phyloP scores from a whole-genome alignment of 768 basidiomycete genomes.

The Sistotremastrum suecicum region DNA sequence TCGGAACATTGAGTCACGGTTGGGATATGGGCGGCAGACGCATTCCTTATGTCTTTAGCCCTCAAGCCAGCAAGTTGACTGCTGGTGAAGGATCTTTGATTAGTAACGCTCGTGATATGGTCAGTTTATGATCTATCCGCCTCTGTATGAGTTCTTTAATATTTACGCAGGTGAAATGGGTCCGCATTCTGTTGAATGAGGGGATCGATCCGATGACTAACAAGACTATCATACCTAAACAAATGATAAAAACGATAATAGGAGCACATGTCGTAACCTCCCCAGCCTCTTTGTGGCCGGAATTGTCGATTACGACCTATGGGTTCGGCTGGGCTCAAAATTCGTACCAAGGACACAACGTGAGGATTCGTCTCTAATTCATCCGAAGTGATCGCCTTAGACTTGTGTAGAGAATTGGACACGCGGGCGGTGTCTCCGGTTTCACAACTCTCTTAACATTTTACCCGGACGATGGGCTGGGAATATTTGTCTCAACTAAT shows the following conservation, averaged over 20 bases:
- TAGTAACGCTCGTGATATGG: slow-evolving; percentile 28
- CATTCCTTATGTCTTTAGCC: slow-evolving; percentile 19
- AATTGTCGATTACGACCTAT: slow-evolving; percentile 21
- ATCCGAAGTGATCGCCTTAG: too few species aligned
- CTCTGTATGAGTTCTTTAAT: neutral
- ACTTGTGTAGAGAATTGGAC: slow-evolving; percentile 25
- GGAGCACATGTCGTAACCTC: slow-evolving; percentile 16
- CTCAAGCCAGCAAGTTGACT: slow-evolving; percentile 11
- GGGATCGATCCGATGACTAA: slow-evolving; percentile 20
- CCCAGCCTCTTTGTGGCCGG: slow-evolving; percentile 1
- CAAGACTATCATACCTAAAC: slow-evolving; percentile 18
- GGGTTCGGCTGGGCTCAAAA: slow-evolving; percentile 27
- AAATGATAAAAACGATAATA: slow-evolving; percentile 17
- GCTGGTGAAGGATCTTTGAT: slow-evolving; percentile 32
- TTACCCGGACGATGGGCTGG: slow-evolving; percentile 22
- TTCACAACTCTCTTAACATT: slow-evolving; percentile 17
- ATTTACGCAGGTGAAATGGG: slow-evolving; percentile 23
- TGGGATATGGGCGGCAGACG: slow-evolving; percentile 20
- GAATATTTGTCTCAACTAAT: slow-evolving; percentile 23
- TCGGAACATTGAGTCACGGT: slow-evolving; percentile 19
- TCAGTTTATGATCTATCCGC: slow-evolving; percentile 9
- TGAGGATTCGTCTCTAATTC: slow-evolving; percentile 5
- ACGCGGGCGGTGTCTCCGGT: slow-evolving; percentile 22
- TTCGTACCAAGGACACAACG: slow-evolving; percentile 28
- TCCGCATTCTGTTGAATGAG: slow-evolving; percentile 18